Evolutionary conservation across 768 basidiomycete genomes (phyloP).

Genomic region (Podaxis sp.): DNA sequence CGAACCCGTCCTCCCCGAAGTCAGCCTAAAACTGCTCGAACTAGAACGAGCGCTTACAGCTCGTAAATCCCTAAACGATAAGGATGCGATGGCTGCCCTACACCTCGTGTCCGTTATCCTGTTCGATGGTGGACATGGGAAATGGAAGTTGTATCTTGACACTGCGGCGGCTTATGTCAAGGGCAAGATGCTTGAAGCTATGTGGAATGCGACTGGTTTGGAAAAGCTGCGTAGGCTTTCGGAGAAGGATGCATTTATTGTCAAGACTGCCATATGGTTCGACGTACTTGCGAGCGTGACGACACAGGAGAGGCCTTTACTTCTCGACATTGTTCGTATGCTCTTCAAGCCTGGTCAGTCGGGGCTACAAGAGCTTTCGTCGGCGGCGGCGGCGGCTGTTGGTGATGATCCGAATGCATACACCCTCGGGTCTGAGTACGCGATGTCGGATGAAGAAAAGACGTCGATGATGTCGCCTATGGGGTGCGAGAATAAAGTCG

Average conservation of each 20-base stretch:
- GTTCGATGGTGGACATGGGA: conserved; percentile 70
- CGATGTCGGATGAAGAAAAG: conserved; percentile 17
- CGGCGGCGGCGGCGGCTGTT: neutral
- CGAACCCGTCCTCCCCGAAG: conserved; percentile 13
- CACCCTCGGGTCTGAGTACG: neutral
- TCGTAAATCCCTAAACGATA: conserved; percentile 32
- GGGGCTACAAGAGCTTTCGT: conserved; percentile 29
- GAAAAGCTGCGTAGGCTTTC: conserved; percentile 38
- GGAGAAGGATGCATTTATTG: conserved; percentile 62
- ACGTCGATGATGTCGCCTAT: conserved; percentile 79
- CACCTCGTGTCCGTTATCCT: conserved; percentile 74
- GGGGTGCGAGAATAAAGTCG: conserved; percentile 79
- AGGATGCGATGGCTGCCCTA: conserved; percentile 76
- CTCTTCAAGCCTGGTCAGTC: conserved; percentile 49
- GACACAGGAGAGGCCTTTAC: conserved; percentile 52
- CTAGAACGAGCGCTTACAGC: conserved; percentile 19
- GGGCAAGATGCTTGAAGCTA: conserved; percentile 35
- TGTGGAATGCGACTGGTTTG: conserved; percentile 32
- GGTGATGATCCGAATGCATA: neutral
- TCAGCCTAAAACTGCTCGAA: conserved; percentile 19
- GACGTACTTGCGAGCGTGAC: conserved; percentile 79
- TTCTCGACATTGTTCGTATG: conserved; percentile 48
- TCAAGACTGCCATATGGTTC: conserved; percentile 86
- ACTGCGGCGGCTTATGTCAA: conserved; percentile 56
- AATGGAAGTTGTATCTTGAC: conserved; percentile 64